These are phyloP conservation scores for Thelephora terrestris DNA, from an alignment of 1,284 basidiomycete species.

Conservation along the genomic window DNA sequence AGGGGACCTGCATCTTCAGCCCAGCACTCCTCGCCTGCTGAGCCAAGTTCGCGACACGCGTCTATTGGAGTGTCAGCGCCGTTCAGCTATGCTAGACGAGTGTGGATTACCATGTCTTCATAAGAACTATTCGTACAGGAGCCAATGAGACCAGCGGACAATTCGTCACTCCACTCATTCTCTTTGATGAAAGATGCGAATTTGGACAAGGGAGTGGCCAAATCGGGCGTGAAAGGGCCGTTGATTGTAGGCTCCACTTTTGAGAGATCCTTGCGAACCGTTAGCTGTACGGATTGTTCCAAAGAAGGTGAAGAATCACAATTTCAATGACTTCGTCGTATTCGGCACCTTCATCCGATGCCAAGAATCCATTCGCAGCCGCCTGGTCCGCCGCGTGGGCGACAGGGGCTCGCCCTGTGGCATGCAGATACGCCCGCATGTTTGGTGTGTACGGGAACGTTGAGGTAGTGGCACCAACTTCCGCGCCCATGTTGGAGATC, in stretches of 20 bases:
- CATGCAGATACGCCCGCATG: slow-evolving; percentile 86
- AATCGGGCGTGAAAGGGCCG: slow-evolving; percentile 96
- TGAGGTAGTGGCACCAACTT: slow-evolving; percentile 97
- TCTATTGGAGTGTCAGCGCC: slow-evolving; percentile 28
- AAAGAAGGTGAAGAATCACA: slow-evolving; percentile 35
- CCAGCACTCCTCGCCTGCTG: slow-evolving; percentile 83
- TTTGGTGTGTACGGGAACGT: slow-evolving; percentile 91
- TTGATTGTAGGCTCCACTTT: slow-evolving; percentile 93
- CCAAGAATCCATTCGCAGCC: slow-evolving; percentile 69
- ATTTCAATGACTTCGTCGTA: slow-evolving; percentile 96
- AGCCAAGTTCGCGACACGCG: slow-evolving; percentile 85
- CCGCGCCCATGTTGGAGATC: slow-evolving; percentile 98
- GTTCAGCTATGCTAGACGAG: not conserved
- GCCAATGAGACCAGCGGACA: slow-evolving; percentile 90
- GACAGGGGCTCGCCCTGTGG: slow-evolving; percentile 85
- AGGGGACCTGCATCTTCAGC: slow-evolving; percentile 79
- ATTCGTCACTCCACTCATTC: slow-evolving; percentile 86
- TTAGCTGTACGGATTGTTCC: not conserved
- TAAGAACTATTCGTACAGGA: slow-evolving; percentile 98
- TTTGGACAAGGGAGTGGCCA: slow-evolving; percentile 91
- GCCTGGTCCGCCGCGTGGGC: slow-evolving; percentile 83
- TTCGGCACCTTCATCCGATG: slow-evolving; percentile 83
- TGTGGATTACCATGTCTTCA: slow-evolving; percentile 70
- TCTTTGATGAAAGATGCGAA: slow-evolving; percentile 77
- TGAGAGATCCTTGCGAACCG: slow-evolving; percentile 61